Percentiles rank a stretch among this genome's conserved stretches.
Evolutionary conservation across 2,329 filamentous ascomycete species (phyloP).

Genomic region (Verticillium zaregamsianum): DNA sequence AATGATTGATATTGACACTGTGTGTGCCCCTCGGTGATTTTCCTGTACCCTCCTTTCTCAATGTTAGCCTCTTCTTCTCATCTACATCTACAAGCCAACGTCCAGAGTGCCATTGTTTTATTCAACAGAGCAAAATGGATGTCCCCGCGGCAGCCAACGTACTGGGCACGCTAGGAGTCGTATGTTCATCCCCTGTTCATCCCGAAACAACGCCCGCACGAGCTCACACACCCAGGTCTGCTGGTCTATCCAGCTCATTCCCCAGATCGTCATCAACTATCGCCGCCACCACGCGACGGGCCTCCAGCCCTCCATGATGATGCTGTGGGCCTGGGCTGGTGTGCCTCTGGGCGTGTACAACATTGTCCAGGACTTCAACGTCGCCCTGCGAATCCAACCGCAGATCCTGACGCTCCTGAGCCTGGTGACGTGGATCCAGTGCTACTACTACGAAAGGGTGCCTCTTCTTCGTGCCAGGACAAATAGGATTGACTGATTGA

Average conservation of each 20-base stretch:
- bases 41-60: too few species aligned
- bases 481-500: not conserved
- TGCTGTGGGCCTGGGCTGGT: conserved; percentile 65
- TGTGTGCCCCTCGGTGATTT: too few species aligned
- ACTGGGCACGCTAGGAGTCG: conserved; percentile 55
- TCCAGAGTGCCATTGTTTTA: not conserved
- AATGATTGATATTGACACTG: too few species aligned
- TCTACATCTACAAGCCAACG: not conserved
- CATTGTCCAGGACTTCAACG: conserved; percentile 35
- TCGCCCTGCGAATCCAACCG: conserved; percentile 37
- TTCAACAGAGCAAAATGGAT: conserved; percentile 38
- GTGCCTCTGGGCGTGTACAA: conserved; percentile 58
- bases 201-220: not conserved
- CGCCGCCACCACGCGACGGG: conserved; percentile 61
- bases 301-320: conserved; percentile 67
- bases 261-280: conserved; percentile 67
- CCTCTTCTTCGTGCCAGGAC: conserved; percentile 12
- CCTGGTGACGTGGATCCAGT: conserved; percentile 38
- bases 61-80: not conserved
- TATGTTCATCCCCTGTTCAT: conserved; percentile 22
- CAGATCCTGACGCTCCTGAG: conserved; percentile 39
- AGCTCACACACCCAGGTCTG: conserved; percentile 37
- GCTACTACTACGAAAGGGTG: conserved; percentile 36
- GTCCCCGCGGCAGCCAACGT: conserved; percentile 51
- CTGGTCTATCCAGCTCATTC: conserved; percentile 64